phyloP scores from a whole-genome alignment of 495 filamentous ascomycete species.

The Mytilinidion resinicola region DNA sequence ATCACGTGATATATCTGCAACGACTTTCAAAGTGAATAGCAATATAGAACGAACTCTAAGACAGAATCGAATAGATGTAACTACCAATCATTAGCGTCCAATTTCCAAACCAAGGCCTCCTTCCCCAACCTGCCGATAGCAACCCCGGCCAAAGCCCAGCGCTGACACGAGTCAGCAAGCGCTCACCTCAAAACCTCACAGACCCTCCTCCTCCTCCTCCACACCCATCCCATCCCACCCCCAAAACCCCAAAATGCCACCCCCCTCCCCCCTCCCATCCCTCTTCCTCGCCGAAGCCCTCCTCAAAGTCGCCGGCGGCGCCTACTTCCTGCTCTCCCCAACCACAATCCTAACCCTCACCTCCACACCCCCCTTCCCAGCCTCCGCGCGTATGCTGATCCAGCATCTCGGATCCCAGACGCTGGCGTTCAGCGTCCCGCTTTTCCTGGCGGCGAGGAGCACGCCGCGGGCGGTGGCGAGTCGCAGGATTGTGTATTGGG shows the following conservation, averaged over 20 bases:
- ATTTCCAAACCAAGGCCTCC: no score
- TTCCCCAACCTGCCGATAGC: no score
- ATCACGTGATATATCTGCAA: no score
- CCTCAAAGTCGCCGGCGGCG: constrained; percentile 17
- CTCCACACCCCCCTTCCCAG: constrained; percentile 1
- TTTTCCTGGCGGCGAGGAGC: constrained; percentile 8
- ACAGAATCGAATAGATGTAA: no score
- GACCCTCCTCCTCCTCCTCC: no score
- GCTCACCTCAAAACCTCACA: background rate
- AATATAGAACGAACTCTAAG: no score
- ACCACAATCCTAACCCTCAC: constrained; percentile 4
- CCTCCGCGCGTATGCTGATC: constrained; percentile 2
- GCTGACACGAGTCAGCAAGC: no score
- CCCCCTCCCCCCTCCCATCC: constrained; percentile 5
- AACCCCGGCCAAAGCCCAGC: no score
- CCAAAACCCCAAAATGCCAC: no score
- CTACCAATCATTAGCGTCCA: no score
- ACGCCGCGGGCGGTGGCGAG: background rate
- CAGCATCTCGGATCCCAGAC: constrained; percentile 12
- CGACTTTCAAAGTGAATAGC: no score
- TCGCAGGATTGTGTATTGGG: constrained; percentile 10
- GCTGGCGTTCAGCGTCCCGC: constrained; percentile 11
- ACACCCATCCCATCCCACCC: background rate
- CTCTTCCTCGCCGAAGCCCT: constrained; percentile 14
- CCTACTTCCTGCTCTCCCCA: constrained; percentile 14